Percentiles rank a stretch among this genome's conserved stretches.
Evolutionary conservation across 129 eudicot species (phyloP).

Genomic region (Mikania micrantha): DNA sequence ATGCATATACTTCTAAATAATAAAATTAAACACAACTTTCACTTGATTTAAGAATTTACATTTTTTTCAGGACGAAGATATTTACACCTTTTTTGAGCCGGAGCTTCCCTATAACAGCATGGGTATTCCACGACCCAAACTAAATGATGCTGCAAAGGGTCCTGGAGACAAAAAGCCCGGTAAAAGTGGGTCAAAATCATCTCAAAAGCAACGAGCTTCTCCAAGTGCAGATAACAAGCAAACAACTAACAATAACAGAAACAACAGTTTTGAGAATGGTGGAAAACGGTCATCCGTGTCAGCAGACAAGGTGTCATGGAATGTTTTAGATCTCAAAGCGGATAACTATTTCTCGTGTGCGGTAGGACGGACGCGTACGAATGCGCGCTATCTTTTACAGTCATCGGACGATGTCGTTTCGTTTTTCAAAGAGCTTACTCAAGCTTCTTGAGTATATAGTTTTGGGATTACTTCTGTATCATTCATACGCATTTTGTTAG

Average conservation of each 20-base stretch:
- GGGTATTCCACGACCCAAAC: conserved; percentile 50
- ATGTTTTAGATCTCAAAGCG: conserved; percentile 73
- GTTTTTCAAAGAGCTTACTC: conserved; percentile 60
- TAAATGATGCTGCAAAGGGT: conserved; percentile 38
- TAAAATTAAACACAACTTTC: neutral
- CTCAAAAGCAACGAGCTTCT: conserved; percentile 34
- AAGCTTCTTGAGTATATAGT: conserved; percentile 26
- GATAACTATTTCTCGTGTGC: conserved; percentile 92
- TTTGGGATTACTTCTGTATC: neutral
- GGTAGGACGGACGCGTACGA: conserved; percentile 70
- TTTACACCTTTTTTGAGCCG: conserved; percentile 87
- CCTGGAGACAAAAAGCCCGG: conserved; percentile 46
- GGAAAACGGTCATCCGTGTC: conserved; percentile 40
- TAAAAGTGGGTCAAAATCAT: conserved; percentile 44
- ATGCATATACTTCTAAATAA: neutral
- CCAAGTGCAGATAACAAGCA: conserved; percentile 41
- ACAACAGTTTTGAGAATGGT: conserved; percentile 28
- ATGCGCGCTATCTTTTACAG: conserved; percentile 62
- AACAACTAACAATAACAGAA: conserved; percentile 18
- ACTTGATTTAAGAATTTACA: neutral
- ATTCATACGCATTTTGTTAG: neutral
- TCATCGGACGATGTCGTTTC: conserved; percentile 73
- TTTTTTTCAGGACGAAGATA: conserved; percentile 71
- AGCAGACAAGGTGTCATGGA: conserved; percentile 64
- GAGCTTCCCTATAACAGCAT: conserved; percentile 63